Evolutionary conservation across 2,329 filamentous ascomycete genomes (phyloP), one percentile per base, ranked within the genome.

Genomic region (Pseudocercospora crystallina): DNA sequence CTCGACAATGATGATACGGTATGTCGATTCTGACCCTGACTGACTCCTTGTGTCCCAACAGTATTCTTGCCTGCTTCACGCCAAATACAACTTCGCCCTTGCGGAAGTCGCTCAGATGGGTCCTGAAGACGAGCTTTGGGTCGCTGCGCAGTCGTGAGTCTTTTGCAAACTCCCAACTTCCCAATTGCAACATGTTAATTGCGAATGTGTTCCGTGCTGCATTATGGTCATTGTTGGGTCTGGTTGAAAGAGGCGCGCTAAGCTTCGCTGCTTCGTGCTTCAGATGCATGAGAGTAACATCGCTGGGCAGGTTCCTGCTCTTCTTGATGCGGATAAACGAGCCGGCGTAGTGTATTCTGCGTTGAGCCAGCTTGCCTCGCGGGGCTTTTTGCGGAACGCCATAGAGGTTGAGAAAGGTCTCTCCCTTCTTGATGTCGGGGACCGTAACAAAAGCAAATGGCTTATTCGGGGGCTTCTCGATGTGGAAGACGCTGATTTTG

Each of bases 391-490:
- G 29, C 20, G 20, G 20, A 1, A 62, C 54, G 4, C 71, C 70
- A 51, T 71, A 66, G 5, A 43, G 40, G 5, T 56, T 44, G 5
- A 81, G 63, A 57, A 82, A 81, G 2, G 37, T 56, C n/a, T 69
- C 51, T 0, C 68, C 78, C 14, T 75, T 71, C 1, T 56, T 43
- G 1, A 41, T 15, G 47, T 71, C 66, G 1, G 76, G 69, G 15
- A 82, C 71, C 0, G 78, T 79, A 35, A 82, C 55, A 10, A 66
- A 69, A 0, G 73, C 80, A 55, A 69, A 71, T 5, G 56, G 53
- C 48, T 73, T 76, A 31, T 61, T 64, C 11, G 53, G 61, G 3
- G 68, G 61, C 55, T 80, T 80, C 30, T 73, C 67, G 39, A 73
- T 73, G 39, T 76, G 65, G 54, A 71, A 79, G 29, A 66, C 62